phyloP scores from a whole-genome alignment of 1,284 basidiomycete genomes.

The Ceratobasidium sp. region DNA sequence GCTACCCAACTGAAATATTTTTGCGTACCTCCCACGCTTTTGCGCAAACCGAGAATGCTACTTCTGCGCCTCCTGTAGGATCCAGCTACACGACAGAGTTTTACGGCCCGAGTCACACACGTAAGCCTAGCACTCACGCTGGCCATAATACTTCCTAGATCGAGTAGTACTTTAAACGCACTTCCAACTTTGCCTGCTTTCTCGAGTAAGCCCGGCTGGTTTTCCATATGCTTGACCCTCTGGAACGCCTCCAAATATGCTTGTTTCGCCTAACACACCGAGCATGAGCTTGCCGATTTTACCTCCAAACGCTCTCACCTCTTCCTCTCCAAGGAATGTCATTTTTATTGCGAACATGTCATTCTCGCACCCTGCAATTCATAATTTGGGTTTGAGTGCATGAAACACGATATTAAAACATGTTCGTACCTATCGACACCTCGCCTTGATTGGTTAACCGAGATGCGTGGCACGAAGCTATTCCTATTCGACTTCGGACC shows the following conservation, averaged over 20 bases:
- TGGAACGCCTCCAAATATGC: neutral
- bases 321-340: too few species aligned
- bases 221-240: neutral
- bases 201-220: neutral
- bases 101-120: too few species aligned
- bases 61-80: constrained; percentile 6
- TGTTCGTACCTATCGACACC: too few species aligned
- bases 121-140: neutral
- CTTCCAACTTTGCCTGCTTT: neutral
- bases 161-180: constrained; percentile 6
- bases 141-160: neutral
- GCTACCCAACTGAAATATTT: too few species aligned
- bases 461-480: neutral
- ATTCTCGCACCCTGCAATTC: too few species aligned
- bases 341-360: too few species aligned
- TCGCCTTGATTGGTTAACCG: too few species aligned
- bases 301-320: too few species aligned
- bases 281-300: too few species aligned
- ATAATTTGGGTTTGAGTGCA: too few species aligned
- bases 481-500: neutral
- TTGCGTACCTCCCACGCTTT: constrained; percentile 21
- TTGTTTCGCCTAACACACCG: too few species aligned
- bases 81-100: neutral
- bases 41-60: neutral
- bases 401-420: too few species aligned